Conservation (phyloP, 2,329 filamentous ascomycete genomes). For the Sporothrix inflata region DNA sequence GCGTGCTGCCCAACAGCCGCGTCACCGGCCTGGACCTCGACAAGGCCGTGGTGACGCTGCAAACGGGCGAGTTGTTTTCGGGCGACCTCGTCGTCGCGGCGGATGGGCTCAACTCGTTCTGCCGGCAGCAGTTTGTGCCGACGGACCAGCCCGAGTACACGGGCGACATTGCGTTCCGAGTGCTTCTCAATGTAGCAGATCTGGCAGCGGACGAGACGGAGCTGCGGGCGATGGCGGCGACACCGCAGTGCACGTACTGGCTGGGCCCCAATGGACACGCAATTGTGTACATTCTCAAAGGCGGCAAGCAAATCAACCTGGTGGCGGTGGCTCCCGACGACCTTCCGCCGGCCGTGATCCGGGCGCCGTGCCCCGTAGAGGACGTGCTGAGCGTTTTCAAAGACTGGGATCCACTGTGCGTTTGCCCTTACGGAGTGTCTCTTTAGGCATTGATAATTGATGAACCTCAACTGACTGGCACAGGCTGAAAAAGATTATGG, state of each 20-base stretch:
- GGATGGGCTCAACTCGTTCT: conserved; percentile 26
- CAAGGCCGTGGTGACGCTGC: conserved; percentile 19
- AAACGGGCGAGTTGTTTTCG: not conserved
- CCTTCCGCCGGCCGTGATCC: conserved; percentile 23
- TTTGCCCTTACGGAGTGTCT: not conserved
- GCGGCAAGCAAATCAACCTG: conserved; percentile 30
- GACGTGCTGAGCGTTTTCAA: conserved; percentile 22
- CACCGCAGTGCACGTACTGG: conserved; percentile 30
- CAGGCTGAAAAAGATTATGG: conserved; percentile 27
- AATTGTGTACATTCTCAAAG: conserved; percentile 30
- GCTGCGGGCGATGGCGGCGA: not conserved
- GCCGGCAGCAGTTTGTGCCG: conserved; percentile 20
- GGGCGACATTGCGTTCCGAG: conserved; percentile 29
- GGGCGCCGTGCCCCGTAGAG: conserved; percentile 26
- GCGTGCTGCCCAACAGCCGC: conserved; percentile 19
- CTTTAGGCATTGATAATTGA: not conserved
- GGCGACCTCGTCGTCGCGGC: conserved; percentile 26
- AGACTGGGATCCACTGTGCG: conserved; percentile 28
- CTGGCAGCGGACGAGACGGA: conserved; percentile 9
- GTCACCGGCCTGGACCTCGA: conserved; percentile 26
- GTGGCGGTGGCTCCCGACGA: conserved; percentile 30
- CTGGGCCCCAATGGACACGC: conserved; percentile 26
- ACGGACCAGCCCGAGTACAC: conserved; percentile 29
- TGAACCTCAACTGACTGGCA: not conserved
- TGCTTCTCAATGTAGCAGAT: conserved; percentile 24